A percentile compares a stretch with the other conserved stretches of the same genome.
These are phyloP conservation scores for Pseudocercospora pini-densiflorae DNA, from an alignment of 2,329 filamentous ascomycete species.

Conservation along the genomic window DNA sequence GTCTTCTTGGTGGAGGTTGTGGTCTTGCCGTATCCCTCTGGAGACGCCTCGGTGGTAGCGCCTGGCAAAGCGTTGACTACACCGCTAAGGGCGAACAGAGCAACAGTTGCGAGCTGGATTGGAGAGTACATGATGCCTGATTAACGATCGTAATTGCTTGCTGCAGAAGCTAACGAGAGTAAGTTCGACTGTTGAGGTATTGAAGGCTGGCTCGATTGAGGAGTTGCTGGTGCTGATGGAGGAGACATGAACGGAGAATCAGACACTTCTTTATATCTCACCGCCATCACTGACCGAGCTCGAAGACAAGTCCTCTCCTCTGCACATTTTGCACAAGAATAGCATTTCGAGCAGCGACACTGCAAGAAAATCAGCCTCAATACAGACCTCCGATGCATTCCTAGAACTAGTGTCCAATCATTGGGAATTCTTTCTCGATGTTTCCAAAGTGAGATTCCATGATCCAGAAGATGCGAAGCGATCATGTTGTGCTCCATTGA, in stretches of 20 bases:
- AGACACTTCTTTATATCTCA: slow-evolving; percentile 15
- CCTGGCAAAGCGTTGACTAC: slow-evolving; percentile 24
- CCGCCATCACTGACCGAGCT: neutral
- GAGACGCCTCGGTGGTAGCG: slow-evolving; percentile 4
- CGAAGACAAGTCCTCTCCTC: neutral
- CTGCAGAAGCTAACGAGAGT: slow-evolving; percentile 16
- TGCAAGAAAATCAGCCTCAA: neutral
- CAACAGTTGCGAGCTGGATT: slow-evolving; percentile 24
- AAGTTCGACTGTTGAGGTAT: slow-evolving; percentile 12
- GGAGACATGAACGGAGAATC: neutral
- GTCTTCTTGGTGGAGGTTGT: slow-evolving; percentile 9
- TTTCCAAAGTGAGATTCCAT: neutral
- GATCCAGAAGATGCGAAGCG: neutral
- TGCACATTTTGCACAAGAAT: neutral
- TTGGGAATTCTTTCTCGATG: neutral
- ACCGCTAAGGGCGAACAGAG: slow-evolving; percentile 26
- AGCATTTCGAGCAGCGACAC: neutral
- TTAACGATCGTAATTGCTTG: slow-evolving; percentile 22
- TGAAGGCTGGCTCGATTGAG: slow-evolving; percentile 6
- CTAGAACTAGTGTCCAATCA: neutral
- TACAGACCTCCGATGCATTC: neutral
- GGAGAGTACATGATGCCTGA: slow-evolving; percentile 24
- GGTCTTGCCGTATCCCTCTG: slow-evolving; percentile 15
- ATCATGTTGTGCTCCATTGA: slow-evolving; percentile 9
- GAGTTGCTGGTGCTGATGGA: slow-evolving; percentile 25